Evolutionary conservation across 176 grass and related monocot genomes (phyloP).

Genomic region (Aegilops tauschii): DNA sequence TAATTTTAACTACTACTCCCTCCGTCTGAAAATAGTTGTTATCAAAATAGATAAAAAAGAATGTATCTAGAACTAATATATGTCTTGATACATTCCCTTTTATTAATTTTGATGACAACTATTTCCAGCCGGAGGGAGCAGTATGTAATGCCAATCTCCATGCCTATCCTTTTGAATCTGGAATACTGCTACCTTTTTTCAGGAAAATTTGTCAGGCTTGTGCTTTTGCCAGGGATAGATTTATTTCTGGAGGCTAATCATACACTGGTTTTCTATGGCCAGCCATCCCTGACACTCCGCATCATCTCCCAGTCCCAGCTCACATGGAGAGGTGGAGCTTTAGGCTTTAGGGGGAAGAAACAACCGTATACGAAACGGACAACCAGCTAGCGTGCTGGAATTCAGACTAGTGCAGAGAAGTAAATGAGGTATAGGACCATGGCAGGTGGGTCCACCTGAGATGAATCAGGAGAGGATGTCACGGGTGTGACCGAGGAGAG

Average conservation of each 20-base stretch:
- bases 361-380: too few species aligned
- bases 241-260: not conserved
- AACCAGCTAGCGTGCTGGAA: too few species aligned
- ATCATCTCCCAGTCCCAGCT: not conserved
- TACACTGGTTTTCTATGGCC: not conserved
- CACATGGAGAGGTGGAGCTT: not conserved
- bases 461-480: not conserved
- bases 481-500: not conserved
- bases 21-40: too few species aligned
- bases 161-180: not conserved
- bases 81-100: too few species aligned
- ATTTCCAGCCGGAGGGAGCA: too few species aligned
- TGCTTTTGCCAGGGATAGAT: not conserved
- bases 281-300: not conserved
- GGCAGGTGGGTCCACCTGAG: not conserved
- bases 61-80: too few species aligned
- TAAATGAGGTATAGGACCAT: not conserved
- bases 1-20: too few species aligned
- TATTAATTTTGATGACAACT: too few species aligned
- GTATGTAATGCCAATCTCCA: too few species aligned
- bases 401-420: not conserved
- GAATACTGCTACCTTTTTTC: not conserved
- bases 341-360: too few species aligned
- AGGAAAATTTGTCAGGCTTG: not conserved
- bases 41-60: too few species aligned